Evolutionary conservation across 2,329 filamentous ascomycete genomes (phyloP), one percentile per base, ranked within the genome.

Genomic region (Colletotrichum caudatum): DNA sequence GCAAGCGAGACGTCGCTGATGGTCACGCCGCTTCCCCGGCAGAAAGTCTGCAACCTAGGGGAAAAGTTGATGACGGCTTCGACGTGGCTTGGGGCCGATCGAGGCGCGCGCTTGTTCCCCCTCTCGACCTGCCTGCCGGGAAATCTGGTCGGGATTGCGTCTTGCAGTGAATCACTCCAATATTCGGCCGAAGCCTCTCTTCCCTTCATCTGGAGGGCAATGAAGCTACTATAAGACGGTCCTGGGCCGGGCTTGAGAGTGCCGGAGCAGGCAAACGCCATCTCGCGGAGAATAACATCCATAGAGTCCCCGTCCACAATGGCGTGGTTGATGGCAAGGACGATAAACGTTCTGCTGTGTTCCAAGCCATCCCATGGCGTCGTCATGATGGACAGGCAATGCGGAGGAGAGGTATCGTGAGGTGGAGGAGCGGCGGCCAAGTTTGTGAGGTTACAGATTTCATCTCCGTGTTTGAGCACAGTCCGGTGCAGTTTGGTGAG

Each of bases 291-390:
- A 82, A 59, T 20, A 80, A 76, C 9, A 68, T 51, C 61, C 6
- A 77, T 76, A 0, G 81, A 81, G 37, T 77, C 75, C 1, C 79
- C 80, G 26, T 82, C 81, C 1, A 78, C 77, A 12, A 82, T 66
- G 3, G 78, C 76, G 64, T 82, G 81, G 63, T 77, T 81, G 74
- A 56, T 53, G 23, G n/a, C 50, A 39, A 54, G 44, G 53, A 37
- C n/a, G 50, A 59, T 8, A 46, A n/a, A 8, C 9, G 23, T 23
- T 53, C 51, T 33, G 59, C 46, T 20, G 66, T 7, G 1, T 23
- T 29, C n/a, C 23, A 51, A 14, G 12, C 12, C 48, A 6, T 29
- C 48, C n/a, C 23, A 23, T 14, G 48, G 23, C n/a, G 48, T 51
- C 39, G 44, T 44, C n/a, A 48, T 60, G 26, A 67, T 63, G 11